Evolutionary conservation across 2,329 filamentous ascomycete genomes (phyloP).

Genomic region (Cercospora sp.): DNA sequence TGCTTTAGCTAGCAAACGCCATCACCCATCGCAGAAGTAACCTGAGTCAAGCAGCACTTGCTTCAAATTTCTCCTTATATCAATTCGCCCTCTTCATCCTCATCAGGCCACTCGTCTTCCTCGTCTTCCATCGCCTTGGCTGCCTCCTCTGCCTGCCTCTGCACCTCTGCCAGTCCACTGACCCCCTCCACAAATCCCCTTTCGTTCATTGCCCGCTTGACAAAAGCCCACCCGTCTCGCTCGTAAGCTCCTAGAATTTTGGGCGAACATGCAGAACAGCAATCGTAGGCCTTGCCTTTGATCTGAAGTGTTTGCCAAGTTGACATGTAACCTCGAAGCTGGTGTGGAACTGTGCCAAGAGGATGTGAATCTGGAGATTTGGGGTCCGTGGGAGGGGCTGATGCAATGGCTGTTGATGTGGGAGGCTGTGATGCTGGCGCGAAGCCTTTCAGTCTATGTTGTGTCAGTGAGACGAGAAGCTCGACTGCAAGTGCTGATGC

Average conservation of each 20-base stretch:
- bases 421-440: constrained; percentile 41
- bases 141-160: constrained; percentile 51
- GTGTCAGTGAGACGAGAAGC: constrained; percentile 80
- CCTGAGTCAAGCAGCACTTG: background rate
- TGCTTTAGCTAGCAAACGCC: background rate
- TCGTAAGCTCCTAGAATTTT: constrained; percentile 69
- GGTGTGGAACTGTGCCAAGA: constrained; percentile 72
- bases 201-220: constrained; percentile 71
- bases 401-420: constrained; percentile 31
- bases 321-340: constrained; percentile 74
- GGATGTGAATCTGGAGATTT: constrained; percentile 50
- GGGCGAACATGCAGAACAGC: constrained; percentile 77
- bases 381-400: constrained; percentile 39
- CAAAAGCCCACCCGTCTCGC: constrained; percentile 71
- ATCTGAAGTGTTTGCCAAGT: constrained; percentile 74
- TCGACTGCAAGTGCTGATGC: constrained; percentile 91
- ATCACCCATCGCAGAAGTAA: background rate
- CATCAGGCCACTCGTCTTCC: constrained; percentile 56
- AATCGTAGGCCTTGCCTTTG: constrained; percentile 72
- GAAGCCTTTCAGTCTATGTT: constrained; percentile 57
- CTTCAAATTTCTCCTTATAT: constrained; percentile 8
- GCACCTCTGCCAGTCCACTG: constrained; percentile 70
- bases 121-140: constrained; percentile 61
- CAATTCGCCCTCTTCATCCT: constrained; percentile 55
- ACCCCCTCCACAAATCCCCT: constrained; percentile 77